phyloP scores from a whole-genome alignment of 2,329 filamentous ascomycete species.

The Daldinia eschscholtzii region DNA sequence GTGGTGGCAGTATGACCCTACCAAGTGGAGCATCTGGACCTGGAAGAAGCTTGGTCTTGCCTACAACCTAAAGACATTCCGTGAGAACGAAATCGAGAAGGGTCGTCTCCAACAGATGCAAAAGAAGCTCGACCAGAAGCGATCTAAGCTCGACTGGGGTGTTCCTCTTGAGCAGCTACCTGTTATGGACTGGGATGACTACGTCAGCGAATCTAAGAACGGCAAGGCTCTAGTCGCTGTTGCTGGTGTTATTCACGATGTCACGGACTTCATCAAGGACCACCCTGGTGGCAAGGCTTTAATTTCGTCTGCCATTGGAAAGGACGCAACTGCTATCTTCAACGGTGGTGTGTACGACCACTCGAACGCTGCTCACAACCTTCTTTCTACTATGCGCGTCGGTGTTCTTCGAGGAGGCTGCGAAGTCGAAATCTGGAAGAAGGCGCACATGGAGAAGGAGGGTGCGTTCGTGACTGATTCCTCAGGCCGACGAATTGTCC shows the following conservation, averaged over 20 bases:
- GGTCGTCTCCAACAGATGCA: slow-evolving; percentile 74
- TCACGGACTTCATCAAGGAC: slow-evolving; percentile 74
- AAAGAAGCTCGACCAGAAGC: slow-evolving; percentile 77
- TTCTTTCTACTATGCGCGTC: slow-evolving; percentile 75
- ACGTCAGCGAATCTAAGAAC: slow-evolving; percentile 73
- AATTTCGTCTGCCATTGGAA: slow-evolving; percentile 73
- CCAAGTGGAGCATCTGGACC: slow-evolving; percentile 77
- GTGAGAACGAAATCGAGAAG: slow-evolving; percentile 76
- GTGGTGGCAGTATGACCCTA: slow-evolving; percentile 78
- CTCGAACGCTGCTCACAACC: slow-evolving; percentile 76
- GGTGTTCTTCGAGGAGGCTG: slow-evolving; percentile 75
- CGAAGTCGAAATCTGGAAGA: slow-evolving; percentile 78
- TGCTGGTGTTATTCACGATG: slow-evolving; percentile 74
- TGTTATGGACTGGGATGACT: slow-evolving; percentile 68
- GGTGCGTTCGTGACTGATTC: slow-evolving; percentile 76
- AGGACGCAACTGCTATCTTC: slow-evolving; percentile 77
- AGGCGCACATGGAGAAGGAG: slow-evolving; percentile 75
- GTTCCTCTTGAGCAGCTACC: slow-evolving; percentile 67
- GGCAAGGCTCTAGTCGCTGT: slow-evolving; percentile 70
- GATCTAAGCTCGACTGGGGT: slow-evolving; percentile 74
- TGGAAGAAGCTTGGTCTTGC: slow-evolving; percentile 77
- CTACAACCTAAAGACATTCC: slow-evolving; percentile 76
- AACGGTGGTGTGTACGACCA: slow-evolving; percentile 77
- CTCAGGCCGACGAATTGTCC: slow-evolving; percentile 76
- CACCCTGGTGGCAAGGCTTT: slow-evolving; percentile 76